Base-by-base conservation (phyloP, 2,329 filamentous ascomycete genomes). In the Penicillium sp. region DNA sequence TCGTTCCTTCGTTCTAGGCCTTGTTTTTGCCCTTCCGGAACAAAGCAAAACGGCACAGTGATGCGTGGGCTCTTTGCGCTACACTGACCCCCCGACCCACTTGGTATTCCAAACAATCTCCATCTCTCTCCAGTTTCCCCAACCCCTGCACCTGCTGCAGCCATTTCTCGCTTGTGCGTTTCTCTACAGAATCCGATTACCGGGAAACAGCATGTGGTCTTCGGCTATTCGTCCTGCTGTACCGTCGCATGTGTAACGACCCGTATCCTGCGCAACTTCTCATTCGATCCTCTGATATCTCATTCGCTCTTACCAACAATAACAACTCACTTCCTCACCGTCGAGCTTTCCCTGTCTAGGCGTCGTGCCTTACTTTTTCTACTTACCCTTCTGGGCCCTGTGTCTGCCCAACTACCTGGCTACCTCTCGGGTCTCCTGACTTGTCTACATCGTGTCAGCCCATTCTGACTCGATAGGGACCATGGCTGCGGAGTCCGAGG, bases 401-500 rank as follows among this genome's bases (percentile, higher is more conserved):
- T 65, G 55, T 56, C 63, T 66, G 58, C 62, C 63, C 64, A 64
- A 66, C 63, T 61, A 36, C 43, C 60, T 52, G 67, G 66, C 67
- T 62, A 61, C 67, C 66, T 70, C 69, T 70, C 62, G 68, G 70
- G 65, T 69, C 64, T 67, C 61, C 68, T 72, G 69, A 70, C 65
- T 71, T 67, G 63, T 65, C 62, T 62, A 61, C 57, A 57, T 67
- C 61, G 62, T 57, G 65, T 70, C 67, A 66, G 64, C 50, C 45
- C 47, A 59, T 47, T 50, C 61, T 69, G 64, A 65, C 63, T 65
- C 59, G 64, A 62, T 60, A 61, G 56, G 50, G 61, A 64, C 59
- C 66, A 72, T 72, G 69, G 63, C 67, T 62, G 67, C 68, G 65
- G 69, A 71, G 60, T 70, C 69, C 65, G 69, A 72, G 66, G 71